Evolutionary conservation across 2,329 filamentous ascomycete genomes (phyloP), one percentile per base, ranked within the genome.

Genomic region (Colletotrichum costaricense): DNA sequence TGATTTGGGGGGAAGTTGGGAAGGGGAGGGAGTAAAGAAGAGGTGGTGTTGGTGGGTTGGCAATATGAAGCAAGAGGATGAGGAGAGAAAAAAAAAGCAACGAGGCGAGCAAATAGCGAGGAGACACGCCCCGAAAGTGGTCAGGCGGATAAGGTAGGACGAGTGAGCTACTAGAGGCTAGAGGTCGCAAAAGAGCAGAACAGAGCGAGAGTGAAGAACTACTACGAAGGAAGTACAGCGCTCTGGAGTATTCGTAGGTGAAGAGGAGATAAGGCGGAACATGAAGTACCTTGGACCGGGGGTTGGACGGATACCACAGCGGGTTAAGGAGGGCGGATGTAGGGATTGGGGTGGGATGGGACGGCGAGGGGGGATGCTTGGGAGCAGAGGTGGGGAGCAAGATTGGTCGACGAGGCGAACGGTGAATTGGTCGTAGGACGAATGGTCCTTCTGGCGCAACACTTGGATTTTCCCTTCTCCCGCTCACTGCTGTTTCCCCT

Each of bases 231-330:
- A 35, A 35, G 33, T 42, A 42, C 38, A 42, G 38, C 38, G 38
- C 38, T 42, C 67, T 56, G 57, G 49, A 74, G 38, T 19, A 49
- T 22, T 16, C 28, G 57, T 60, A 62, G 19, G 72, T 62, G 58
- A 69, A 63, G 72, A 63, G 62, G 63, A 74, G 72, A 71, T 74
- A 72, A 74, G 72, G 72, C 72, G 72, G 72, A 63, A 72, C 67
- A 59, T 65, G 72, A 67, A 42, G 72, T 58, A 74, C 63, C 63
- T 60, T 30, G 52, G 63, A 26, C 38, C 55, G 65, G 71, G 71
- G 49, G 68, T 49, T 63, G 52, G 46, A 73, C 67, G 70, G 60
- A 70, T 73, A 70, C 67, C 70, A 64, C 59, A 72, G 66, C 56
- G 49, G 71, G 54, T 66, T 69, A 68, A 66, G 60, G 71, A 73